phyloP scores from a whole-genome alignment of 148 eudicot genomes.

The Euryodendron excelsum region DNA sequence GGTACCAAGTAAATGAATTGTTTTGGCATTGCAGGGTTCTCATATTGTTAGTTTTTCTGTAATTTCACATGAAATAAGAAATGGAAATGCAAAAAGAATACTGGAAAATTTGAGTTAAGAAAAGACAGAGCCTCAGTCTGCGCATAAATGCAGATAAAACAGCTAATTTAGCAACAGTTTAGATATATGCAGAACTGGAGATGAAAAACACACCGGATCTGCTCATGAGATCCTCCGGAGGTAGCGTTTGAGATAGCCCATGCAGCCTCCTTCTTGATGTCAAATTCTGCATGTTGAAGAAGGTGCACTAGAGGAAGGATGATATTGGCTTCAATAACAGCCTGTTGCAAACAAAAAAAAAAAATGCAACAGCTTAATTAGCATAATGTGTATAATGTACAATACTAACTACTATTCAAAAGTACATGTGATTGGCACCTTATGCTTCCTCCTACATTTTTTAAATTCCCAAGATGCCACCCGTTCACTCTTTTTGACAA shows the following conservation, averaged over 20 bases:
- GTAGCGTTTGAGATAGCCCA: slow-evolving; percentile 21
- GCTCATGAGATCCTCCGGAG: slow-evolving; percentile 23
- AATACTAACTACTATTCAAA: background rate
- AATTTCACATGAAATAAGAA: background rate
- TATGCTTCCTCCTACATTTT: background rate
- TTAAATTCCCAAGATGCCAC: background rate
- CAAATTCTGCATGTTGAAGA: slow-evolving; percentile 23
- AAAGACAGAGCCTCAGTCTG: background rate
- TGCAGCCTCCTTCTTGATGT: slow-evolving; percentile 21
- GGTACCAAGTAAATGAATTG: background rate
- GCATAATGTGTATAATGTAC: background rate
- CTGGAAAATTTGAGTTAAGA: background rate
- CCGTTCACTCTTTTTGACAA: background rate
- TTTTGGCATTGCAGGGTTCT: background rate
- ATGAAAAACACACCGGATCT: slow-evolving; percentile 10
- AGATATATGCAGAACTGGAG: background rate
- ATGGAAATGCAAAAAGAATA: background rate
- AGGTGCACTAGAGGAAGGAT: slow-evolving; percentile 17
- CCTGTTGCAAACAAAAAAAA: slow-evolving; percentile 1
- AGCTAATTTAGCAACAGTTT: background rate
- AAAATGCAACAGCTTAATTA: too few species aligned
- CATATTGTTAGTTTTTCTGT: background rate
- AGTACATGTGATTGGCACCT: background rate
- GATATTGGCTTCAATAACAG: slow-evolving; percentile 24
- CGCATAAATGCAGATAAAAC: background rate